Base-by-base conservation (phyloP, 768 basidiomycete genomes). In the Phaeotremella skinneri region DNA sequence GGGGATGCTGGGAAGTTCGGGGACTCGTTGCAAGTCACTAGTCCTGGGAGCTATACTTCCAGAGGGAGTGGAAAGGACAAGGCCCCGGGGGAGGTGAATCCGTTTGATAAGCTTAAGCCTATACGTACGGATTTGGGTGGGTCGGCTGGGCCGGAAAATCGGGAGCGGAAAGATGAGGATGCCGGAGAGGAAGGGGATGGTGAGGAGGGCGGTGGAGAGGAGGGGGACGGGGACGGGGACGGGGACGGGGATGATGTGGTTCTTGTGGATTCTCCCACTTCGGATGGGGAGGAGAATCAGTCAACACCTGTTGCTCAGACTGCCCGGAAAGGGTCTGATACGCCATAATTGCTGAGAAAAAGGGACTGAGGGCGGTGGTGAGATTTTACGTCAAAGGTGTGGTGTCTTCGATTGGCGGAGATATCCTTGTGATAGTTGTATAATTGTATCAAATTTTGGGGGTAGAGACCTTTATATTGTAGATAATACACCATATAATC, bases 201-300 rank as follows among this genome's bases (percentile, higher is more conserved):
- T 16, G 53, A 37, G 26, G 41, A 49, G 9, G n/a, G 11, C 41
- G 31, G 53, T 64, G n/a, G 58, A 64, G 43, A 37, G 9, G 26
- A 23, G 26, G 42, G 42, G 17, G 51, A 59, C 0, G 48, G 29
- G 17, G 54, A 55, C 17, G 39, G n/a, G 25, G 61, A 52, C 17
- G 34, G 17, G 34, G 41, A 41, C 2, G 45, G 49, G n/a, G 52
- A 55, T 13, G 45, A 54, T 21, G 52, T 20, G 21, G 21, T 53
- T 7, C 20, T 48, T 26, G 52, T 63, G 5, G 62, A 63, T n/a
- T 61, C 52, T n/a, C 59, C 59, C n/a, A 41, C 48, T 9, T 56
- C 49, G 2, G 55, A 47, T 2, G 63, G 54, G 1, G 59, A 61
- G 17, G 63, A 47, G 26, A 25, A 32, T 2, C 49, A 51, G 13